Percentiles rank a stretch among this genome's conserved stretches.
Evolutionary conservation across 2,329 filamentous ascomycete species (phyloP).

Genomic region (Ophiobolus disseminans): DNA sequence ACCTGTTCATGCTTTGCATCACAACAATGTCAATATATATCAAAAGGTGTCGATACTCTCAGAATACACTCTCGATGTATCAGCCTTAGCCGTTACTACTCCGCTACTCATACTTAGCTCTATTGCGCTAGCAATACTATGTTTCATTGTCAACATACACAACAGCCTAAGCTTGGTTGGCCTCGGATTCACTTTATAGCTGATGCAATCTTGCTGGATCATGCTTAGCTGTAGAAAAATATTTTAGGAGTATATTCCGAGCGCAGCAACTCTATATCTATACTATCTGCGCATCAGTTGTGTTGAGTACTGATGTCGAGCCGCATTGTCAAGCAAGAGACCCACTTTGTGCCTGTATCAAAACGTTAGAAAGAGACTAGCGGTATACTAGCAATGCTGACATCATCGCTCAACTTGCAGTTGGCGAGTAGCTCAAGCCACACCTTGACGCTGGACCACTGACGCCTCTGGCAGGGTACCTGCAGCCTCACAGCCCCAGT

Average conservation of each 20-base stretch:
- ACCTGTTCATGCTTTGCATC: not conserved
- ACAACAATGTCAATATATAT: conserved; percentile 4
- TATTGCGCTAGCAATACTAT: not conserved
- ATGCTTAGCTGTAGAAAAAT: not conserved
- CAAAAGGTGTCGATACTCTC: not conserved
- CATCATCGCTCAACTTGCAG: no score
- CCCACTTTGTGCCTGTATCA: no score
- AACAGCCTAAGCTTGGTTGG: not conserved
- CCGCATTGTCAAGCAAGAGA: no score
- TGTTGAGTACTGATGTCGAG: no score
- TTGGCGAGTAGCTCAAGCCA: not conserved
- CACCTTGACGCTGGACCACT: not conserved
- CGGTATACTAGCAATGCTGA: no score
- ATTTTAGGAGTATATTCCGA: not conserved
- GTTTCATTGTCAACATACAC: not conserved
- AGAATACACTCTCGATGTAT: not conserved
- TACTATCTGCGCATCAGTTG: no score
- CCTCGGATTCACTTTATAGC: not conserved
- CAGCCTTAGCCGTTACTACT: not conserved
- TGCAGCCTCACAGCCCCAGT: no score
- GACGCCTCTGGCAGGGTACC: not conserved
- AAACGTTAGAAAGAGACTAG: no score
- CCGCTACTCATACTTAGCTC: not conserved
- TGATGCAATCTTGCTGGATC: not conserved
- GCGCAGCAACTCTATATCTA: no score